These are phyloP conservation scores for Sporodiniella umbellata DNA, from an alignment of 371 early-diverging fungal genomes.

Conservation along the genomic window DNA sequence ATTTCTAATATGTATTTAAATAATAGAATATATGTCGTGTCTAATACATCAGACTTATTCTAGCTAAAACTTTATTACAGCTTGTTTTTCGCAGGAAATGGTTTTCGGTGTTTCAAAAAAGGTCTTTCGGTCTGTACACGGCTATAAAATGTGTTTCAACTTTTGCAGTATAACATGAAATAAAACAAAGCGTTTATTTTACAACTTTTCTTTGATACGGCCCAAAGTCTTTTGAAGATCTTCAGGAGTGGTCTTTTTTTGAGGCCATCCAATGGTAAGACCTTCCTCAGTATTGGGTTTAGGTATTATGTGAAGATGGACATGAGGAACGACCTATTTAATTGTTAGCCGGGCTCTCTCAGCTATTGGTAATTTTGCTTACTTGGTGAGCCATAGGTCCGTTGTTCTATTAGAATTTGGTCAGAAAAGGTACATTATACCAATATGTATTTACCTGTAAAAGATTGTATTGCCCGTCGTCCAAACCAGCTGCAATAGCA, in stretches of 20 bases:
- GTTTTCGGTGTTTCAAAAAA: no score
- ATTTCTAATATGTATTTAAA: no score
- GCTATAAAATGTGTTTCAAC: no score
- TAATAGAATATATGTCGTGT: no score
- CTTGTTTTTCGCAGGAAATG: no score
- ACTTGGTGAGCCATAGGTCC: slow-evolving; percentile 55
- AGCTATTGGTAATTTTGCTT: background rate
- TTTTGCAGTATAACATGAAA: no score
- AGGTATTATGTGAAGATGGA: slow-evolving; percentile 91
- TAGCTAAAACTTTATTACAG: no score
- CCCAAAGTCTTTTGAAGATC: slow-evolving; percentile 28
- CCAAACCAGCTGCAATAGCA: slow-evolving; percentile 65
- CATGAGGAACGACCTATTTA: slow-evolving; percentile 72
- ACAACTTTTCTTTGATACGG: slow-evolving; percentile 38
- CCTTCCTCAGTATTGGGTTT: slow-evolving; percentile 73
- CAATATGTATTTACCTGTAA: slow-evolving; percentile 84
- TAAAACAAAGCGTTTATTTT: background rate
- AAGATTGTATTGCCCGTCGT: slow-evolving; percentile 75
- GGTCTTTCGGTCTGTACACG: no score
- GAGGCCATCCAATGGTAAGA: slow-evolving; percentile 67
- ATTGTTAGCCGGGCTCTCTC: background rate
- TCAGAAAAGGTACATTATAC: no score
- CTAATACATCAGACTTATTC: no score
- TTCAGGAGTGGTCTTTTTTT: slow-evolving; percentile 29
- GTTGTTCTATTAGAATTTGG: slow-evolving; percentile 62